These are phyloP conservation scores for Phytopythium ostracodes DNA, from an alignment of 352 stramenopile genomes.

Conservation along the genomic window DNA sequence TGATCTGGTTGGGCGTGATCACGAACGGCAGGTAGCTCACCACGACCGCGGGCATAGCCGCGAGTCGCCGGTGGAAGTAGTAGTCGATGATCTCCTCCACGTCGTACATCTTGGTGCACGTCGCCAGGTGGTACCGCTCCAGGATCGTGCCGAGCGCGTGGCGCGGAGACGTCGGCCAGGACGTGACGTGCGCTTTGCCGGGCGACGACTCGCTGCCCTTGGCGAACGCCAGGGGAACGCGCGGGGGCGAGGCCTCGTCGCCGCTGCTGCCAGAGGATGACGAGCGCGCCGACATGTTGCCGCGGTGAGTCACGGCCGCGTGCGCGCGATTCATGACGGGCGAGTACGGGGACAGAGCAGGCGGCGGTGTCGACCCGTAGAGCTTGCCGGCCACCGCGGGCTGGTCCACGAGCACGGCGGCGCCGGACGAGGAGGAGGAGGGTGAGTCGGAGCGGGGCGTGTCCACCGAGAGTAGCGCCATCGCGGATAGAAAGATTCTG, in stretches of 20 bases:
- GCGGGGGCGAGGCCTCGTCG: slow-evolving; percentile 28
- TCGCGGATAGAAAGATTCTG: neutral
- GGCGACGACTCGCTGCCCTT: slow-evolving; percentile 2
- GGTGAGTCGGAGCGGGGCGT: neutral
- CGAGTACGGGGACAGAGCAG: slow-evolving; percentile 11
- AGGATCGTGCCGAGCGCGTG: slow-evolving; percentile 30
- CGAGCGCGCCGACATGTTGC: slow-evolving; percentile 21
- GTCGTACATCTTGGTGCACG: slow-evolving; percentile 84
- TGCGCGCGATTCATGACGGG: slow-evolving; percentile 1
- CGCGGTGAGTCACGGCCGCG: slow-evolving; percentile 15
- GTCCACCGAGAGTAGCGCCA: slow-evolving; percentile 11
- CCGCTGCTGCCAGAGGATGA: slow-evolving; percentile 31
- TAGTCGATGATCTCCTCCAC: slow-evolving; percentile 84
- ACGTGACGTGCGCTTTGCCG: slow-evolving; percentile 11
- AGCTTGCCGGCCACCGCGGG: slow-evolving; percentile 10
- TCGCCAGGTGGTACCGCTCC: slow-evolving; percentile 68
- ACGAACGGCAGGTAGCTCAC: slow-evolving; percentile 84
- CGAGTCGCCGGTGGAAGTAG: slow-evolving; percentile 78
- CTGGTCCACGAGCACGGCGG: neutral
- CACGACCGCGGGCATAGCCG: slow-evolving; percentile 62
- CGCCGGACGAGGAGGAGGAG: neutral
- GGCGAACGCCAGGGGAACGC: neutral
- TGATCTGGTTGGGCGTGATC: slow-evolving; percentile 86
- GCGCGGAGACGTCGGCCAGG: slow-evolving; percentile 8
- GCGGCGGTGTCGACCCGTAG: slow-evolving; percentile 19